Conservation (phyloP, 305 asterid species). For the Fraxinus velutina region DNA sequence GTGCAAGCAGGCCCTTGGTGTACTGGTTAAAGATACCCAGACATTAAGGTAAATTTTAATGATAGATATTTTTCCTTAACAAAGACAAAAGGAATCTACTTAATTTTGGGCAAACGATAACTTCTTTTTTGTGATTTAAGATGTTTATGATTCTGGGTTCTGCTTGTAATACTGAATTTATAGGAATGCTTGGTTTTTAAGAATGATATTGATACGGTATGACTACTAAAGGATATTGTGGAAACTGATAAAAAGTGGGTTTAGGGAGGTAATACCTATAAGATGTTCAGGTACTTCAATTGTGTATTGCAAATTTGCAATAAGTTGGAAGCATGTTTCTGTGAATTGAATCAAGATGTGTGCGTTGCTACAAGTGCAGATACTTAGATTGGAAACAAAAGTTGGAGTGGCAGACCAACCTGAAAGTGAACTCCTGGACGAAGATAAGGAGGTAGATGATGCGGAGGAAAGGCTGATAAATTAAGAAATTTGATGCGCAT, state of each 20-base stretch:
- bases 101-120: no score
- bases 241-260: background rate
- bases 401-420: conserved; percentile 32
- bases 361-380: conserved; percentile 35
- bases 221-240: no score
- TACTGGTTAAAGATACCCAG: conserved; percentile 57
- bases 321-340: background rate
- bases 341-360: background rate
- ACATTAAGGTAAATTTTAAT: conserved; percentile 44
- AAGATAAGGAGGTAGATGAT: conserved; percentile 36
- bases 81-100: background rate
- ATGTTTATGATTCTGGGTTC: background rate
- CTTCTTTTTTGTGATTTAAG: no score
- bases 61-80: background rate
- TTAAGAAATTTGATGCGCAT: conserved; percentile 16
- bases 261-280: background rate
- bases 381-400: conserved; percentile 67
- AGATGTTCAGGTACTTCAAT: background rate
- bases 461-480: conserved; percentile 34
- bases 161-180: no score
- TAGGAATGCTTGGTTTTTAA: background rate
- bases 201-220: no score
- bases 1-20: conserved; percentile 67
- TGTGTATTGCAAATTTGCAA: no score
- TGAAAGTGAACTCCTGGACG: conserved; percentile 36